Evolutionary conservation across 805 yeast genomes (phyloP).

Genomic region (Yarrowia hollandica): DNA sequence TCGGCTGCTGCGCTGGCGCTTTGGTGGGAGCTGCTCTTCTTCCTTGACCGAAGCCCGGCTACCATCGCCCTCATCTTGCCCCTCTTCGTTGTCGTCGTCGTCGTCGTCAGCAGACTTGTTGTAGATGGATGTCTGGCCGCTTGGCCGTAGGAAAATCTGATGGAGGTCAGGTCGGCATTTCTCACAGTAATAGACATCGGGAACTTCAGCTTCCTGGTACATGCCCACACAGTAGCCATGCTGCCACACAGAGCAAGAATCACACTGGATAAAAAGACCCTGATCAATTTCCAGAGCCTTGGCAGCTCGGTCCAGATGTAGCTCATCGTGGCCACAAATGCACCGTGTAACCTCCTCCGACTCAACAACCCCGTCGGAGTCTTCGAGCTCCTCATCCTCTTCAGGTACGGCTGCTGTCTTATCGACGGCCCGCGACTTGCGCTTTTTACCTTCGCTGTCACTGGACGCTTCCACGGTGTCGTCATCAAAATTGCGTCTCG

Average conservation of each 20-base stretch:
- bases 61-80: conserved; percentile 31
- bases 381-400: conserved; percentile 32
- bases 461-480: conserved; percentile 28
- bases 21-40: conserved; percentile 14
- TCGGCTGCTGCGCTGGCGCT: conserved; percentile 23
- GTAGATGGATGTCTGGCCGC: conserved; percentile 52
- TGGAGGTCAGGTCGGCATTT: conserved; percentile 84
- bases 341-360: conserved; percentile 53
- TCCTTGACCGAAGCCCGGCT: conserved; percentile 17
- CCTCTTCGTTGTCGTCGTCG: conserved; percentile 38
- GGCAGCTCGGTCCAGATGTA: conserved; percentile 40
- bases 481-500: conserved; percentile 26
- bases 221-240: conserved; percentile 96
- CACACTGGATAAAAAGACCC: conserved; percentile 95
- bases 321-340: conserved; percentile 55
- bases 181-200: conserved; percentile 96
- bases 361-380: conserved; percentile 31
- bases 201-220: conserved; percentile 68
- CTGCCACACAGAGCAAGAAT: conserved; percentile 93
- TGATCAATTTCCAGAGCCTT: conserved; percentile 60
- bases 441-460: conserved; percentile 25
- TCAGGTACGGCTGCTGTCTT: conserved; percentile 6
- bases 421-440: conserved; percentile 20
- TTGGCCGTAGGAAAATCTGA: conserved; percentile 50
- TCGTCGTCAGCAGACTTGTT: conserved; percentile 46